Evolutionary conservation across 768 basidiomycete species (phyloP).

Genomic region (Psilocybe cubensis): DNA sequence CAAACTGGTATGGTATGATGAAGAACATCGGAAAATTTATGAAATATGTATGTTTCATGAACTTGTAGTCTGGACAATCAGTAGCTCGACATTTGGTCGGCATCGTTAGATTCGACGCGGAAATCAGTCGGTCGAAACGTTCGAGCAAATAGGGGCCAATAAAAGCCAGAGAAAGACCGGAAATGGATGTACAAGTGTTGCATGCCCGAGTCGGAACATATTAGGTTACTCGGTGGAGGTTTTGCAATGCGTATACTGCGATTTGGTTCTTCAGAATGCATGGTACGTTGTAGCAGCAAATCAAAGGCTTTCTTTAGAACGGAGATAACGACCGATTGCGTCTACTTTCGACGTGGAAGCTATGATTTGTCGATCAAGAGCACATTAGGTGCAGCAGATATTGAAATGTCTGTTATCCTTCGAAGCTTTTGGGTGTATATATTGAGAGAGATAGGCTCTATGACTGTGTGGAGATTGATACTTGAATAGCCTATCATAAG

Average conservation of each 20-base stretch:
- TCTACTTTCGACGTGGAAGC: not conserved
- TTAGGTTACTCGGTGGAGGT: not conserved
- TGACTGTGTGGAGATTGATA: conserved; percentile 2
- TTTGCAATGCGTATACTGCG: not conserved
- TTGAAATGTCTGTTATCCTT: not conserved
- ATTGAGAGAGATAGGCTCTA: conserved; percentile 8
- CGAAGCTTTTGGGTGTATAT: conserved; percentile 7
- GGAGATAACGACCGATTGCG: conserved; percentile 9
- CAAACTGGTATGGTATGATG: not conserved
- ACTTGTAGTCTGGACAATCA: not conserved
- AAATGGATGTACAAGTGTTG: not conserved
- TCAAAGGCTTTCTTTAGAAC: conserved; percentile 8
- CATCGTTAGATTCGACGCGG: not conserved
- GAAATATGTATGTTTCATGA: not conserved
- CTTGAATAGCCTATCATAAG: not conserved
- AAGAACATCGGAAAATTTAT: not conserved
- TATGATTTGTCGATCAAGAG: conserved; percentile 7
- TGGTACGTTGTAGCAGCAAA: not conserved
- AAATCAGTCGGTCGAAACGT: not conserved
- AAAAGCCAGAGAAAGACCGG: not conserved
- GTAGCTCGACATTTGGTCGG: not conserved
- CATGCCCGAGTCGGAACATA: not conserved
- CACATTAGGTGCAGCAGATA: not conserved
- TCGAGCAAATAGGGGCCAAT: not conserved
- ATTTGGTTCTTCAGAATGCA: not conserved